Conservation (phyloP, 2,329 filamentous ascomycete genomes). For the Stenocarpella maydis region DNA sequence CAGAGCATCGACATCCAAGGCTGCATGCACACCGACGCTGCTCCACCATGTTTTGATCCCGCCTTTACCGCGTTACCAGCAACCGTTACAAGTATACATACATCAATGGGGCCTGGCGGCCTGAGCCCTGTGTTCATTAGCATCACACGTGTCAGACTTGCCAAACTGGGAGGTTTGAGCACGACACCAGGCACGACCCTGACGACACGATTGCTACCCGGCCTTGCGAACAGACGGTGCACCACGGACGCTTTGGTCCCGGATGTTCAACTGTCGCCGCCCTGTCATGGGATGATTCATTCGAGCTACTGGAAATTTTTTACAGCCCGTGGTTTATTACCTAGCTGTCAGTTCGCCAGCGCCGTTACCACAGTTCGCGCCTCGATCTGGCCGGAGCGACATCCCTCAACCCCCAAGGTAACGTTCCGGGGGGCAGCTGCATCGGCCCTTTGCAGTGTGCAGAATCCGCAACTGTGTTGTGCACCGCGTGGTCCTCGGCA, state of each 20-base stretch:
- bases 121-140: slow-evolving; percentile 12
- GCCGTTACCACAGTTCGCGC: slow-evolving; percentile 8
- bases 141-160: not conserved
- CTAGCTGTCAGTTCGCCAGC: slow-evolving; percentile 1
- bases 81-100: slow-evolving; percentile 12
- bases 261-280: not conserved
- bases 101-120: slow-evolving; percentile 1
- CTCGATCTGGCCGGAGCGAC: not conserved
- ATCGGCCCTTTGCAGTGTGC: not conserved
- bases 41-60: slow-evolving; percentile 1
- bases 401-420: not conserved
- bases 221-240: slow-evolving; percentile 23
- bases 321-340: not conserved
- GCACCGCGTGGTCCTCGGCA: not conserved
- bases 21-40: not conserved
- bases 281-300: slow-evolving; percentile 6
- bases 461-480: not conserved
- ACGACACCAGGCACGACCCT: not conserved
- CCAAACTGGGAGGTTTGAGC: not conserved
- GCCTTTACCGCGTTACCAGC: slow-evolving; percentile 17
- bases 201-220: not conserved
- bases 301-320: not conserved
- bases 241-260: slow-evolving; percentile 1
- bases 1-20: not conserved
- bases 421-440: slow-evolving; percentile 11